phyloP scores from a whole-genome alignment of 1,284 basidiomycete species.

The Cutaneotrichosporon sp. region DNA sequence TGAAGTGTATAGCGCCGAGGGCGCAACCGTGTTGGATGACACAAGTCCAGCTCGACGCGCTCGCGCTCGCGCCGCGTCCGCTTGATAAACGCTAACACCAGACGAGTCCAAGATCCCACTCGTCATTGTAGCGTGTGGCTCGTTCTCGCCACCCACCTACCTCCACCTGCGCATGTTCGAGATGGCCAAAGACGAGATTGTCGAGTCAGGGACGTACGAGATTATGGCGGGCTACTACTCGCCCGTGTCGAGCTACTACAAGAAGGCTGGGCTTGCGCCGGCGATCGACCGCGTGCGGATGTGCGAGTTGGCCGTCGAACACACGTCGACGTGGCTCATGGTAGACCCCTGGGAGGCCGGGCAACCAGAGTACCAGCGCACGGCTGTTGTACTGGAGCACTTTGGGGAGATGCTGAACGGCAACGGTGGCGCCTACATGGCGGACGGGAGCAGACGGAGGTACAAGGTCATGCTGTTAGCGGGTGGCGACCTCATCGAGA shows the following conservation, averaged over 20 bases:
- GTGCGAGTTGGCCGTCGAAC: conserved; percentile 80
- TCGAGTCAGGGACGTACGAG: conserved; percentile 90
- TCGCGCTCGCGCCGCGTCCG: not conserved
- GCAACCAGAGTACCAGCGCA: conserved; percentile 85
- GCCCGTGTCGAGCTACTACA: conserved; percentile 87
- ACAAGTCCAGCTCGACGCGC: too few relatives aligned
- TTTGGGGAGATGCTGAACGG: conserved; percentile 92
- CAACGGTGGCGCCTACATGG: conserved; percentile 55
- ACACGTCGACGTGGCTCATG: conserved; percentile 65
- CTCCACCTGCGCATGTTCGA: conserved; percentile 84
- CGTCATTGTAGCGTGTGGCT: conserved; percentile 59
- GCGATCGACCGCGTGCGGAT: conserved; percentile 79
- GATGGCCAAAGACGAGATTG: conserved; percentile 93
- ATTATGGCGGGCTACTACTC: conserved; percentile 91
- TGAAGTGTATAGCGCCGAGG: not conserved
- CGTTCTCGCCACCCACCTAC: conserved; percentile 60
- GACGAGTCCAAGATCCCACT: conserved; percentile 55
- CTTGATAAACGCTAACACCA: conserved; percentile 21
- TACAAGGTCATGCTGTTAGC: conserved; percentile 86
- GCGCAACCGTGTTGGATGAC: too few relatives aligned
- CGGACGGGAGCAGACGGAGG: conserved; percentile 48
- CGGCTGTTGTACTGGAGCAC: conserved; percentile 92
- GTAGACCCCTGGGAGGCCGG: conserved; percentile 96
- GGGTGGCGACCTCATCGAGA: conserved; percentile 67
- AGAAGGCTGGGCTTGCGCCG: conserved; percentile 80